Base-by-base conservation (phyloP, 441 rosid genomes). In the Rhodomyrtus psidioides region DNA sequence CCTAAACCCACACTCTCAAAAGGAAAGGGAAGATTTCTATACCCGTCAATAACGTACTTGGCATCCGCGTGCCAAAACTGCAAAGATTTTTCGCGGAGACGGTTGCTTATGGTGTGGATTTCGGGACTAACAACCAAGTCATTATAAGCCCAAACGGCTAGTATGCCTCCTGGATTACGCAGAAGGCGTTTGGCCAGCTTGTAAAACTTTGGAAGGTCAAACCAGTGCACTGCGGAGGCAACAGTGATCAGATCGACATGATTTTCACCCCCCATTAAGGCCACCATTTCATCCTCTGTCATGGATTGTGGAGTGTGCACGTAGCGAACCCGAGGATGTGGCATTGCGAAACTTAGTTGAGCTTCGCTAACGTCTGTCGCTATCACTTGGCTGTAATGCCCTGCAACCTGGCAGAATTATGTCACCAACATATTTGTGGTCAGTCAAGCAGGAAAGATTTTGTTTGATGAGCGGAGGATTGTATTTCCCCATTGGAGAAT, bases 121-220 rank as follows among this genome's bases (percentile, higher is more conserved):
- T 85, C 87, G 0, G 94, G 92, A 83, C 87, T 88, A 82, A 93
- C 93, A 6, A 49, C 85, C 65, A 88, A 76, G 70, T 85, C 89
- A n/a, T 89, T 94, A 91, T 95, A 94, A 91, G 92, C 88, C 95
- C 95, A 95, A 9, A 94, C 91, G 46, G 94, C 96, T 28, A 95
- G 70, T 26, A 93, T 79, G 1, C 98, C 96, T 30, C 94, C 95
- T 6, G 96, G 98, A 59, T 92, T 92, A 34, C 93, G 87, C 9
- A 94, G 87, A 53, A 92, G 83, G 59, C 94, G 90, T 30, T 85
- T 86, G 34, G 86, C 94, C 42, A 89, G 65, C 12, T 92, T 84
- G 86, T 94, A 93, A 76, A 93, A 94, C 70, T 86, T 92, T 21
- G 91, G 95, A 10, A 90, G 92, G 84, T 94, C 92, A 84, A 90